Conservation (phyloP, 2,329 filamentous ascomycete species). For the Pezicula rhizophila region DNA sequence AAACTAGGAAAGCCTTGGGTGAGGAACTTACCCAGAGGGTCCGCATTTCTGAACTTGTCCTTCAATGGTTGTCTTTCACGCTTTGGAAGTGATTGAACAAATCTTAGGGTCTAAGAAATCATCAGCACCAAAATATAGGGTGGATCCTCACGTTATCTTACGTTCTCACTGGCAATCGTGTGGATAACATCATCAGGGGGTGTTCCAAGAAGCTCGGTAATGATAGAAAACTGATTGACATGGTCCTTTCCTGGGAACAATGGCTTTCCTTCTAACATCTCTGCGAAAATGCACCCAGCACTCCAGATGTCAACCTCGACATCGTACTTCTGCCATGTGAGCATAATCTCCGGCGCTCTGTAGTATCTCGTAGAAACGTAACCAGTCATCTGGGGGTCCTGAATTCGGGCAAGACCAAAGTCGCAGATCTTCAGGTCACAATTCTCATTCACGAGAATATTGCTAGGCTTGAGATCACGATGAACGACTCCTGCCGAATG, state of each 20-base stretch:
- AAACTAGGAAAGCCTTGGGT: constrained; percentile 7
- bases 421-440: constrained; percentile 99
- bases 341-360: constrained; percentile 98
- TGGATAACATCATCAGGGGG: constrained; percentile 98
- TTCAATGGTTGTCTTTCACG: constrained; percentile 80
- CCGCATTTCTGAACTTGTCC: constrained; percentile 93
- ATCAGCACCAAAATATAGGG: constrained; percentile 20
- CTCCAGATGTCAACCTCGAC: constrained; percentile 99
- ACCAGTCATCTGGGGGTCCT: constrained; percentile 98
- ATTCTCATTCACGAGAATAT: constrained; percentile 99
- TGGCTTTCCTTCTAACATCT: constrained; percentile 98
- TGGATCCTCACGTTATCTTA: constrained; percentile 37
- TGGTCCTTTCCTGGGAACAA: constrained; percentile 98
- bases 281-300: constrained; percentile 96
- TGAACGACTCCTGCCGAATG: constrained; percentile 98
- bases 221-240: constrained; percentile 99
- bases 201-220: constrained; percentile 92
- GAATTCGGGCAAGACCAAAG: constrained; percentile 93
- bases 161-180: constrained; percentile 97
- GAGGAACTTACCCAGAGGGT: constrained; percentile 62
- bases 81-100: constrained; percentile 95
- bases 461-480: constrained; percentile 95
- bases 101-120: constrained; percentile 70
- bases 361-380: constrained; percentile 99
- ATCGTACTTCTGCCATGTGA: constrained; percentile 99